Conservation (phyloP, 352 stramenopile species). For the Phytopythium kandeliae region DNA sequence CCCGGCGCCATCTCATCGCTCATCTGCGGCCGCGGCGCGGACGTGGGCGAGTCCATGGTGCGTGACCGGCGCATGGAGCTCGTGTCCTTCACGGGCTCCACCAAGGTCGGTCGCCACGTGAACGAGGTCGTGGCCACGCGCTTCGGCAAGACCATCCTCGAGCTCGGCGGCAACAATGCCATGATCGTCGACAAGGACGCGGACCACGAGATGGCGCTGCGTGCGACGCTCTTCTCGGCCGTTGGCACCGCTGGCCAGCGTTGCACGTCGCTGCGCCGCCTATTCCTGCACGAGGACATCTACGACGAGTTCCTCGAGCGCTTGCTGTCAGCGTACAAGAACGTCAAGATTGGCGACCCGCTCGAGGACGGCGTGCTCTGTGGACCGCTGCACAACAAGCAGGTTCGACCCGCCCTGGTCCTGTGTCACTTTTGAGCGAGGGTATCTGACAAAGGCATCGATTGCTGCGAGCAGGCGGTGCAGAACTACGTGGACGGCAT, state of each 20-base stretch:
- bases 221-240: constrained; percentile 87
- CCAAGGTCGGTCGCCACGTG: constrained; percentile 82
- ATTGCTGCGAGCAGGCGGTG: constrained; percentile 41
- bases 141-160: constrained; percentile 90
- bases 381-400: constrained; percentile 61
- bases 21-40: constrained; percentile 69
- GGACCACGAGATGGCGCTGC: constrained; percentile 88
- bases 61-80: constrained; percentile 85
- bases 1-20: constrained; percentile 80
- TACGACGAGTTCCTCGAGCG: constrained; percentile 87
- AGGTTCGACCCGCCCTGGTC: no score
- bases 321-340: constrained; percentile 82
- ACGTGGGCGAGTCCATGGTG: constrained; percentile 85
- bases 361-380: constrained; percentile 82
- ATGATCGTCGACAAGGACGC: constrained; percentile 92
- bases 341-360: constrained; percentile 86
- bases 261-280: constrained; percentile 89
- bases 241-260: constrained; percentile 90
- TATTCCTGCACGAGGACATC: constrained; percentile 89
- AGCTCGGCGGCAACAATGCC: constrained; percentile 91
- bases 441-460: no score
- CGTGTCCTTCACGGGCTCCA: constrained; percentile 90
- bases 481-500: constrained; percentile 85
- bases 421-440: no score
- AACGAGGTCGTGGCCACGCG: constrained; percentile 82